Percentiles rank a stretch among this genome's conserved stretches.
phyloP scores from a whole-genome alignment of 345 rosid genomes.

The Zanthoxylum bungeanum region DNA sequence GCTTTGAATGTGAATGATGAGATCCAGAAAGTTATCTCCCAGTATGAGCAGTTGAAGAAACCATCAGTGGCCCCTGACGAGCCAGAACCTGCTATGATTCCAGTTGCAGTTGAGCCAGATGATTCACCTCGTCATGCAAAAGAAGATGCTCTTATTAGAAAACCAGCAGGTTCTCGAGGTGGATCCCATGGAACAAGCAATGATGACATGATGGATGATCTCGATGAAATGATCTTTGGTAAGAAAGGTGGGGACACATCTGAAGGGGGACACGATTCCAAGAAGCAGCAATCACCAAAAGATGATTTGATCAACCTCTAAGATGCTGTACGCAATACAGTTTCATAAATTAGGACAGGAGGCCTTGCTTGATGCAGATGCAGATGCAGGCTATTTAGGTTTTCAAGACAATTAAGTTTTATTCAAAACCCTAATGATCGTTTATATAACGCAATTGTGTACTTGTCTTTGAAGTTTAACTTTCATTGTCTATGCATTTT shows the following conservation, averaged over 20 bases:
- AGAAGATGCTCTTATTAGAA: constrained; percentile 72
- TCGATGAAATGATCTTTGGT: constrained; percentile 94
- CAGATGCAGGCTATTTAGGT: constrained; percentile 15
- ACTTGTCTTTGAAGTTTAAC: background rate
- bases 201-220: constrained; percentile 94
- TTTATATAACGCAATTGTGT: constrained; percentile 1
- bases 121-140: constrained; percentile 53
- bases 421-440: background rate
- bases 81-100: constrained; percentile 88
- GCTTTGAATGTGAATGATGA: constrained; percentile 93
- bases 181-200: constrained; percentile 56
- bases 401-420: constrained; percentile 4
- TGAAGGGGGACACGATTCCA: constrained; percentile 45
- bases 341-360: constrained; percentile 2
- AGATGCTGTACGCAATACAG: constrained; percentile 13
- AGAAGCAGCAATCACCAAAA: constrained; percentile 61
- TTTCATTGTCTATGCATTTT: constrained; percentile 9
- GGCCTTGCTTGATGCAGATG: background rate
- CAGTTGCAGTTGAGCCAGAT: constrained; percentile 77
- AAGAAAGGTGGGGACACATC: constrained; percentile 65
- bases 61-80: constrained; percentile 40
- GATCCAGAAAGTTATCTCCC: constrained; percentile 69
- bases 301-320: constrained; percentile 77
- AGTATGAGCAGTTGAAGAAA: constrained; percentile 64
- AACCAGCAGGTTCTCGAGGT: constrained; percentile 58